Conservation (phyloP, 441 rosid species). For the Populus hybrid region DNA sequence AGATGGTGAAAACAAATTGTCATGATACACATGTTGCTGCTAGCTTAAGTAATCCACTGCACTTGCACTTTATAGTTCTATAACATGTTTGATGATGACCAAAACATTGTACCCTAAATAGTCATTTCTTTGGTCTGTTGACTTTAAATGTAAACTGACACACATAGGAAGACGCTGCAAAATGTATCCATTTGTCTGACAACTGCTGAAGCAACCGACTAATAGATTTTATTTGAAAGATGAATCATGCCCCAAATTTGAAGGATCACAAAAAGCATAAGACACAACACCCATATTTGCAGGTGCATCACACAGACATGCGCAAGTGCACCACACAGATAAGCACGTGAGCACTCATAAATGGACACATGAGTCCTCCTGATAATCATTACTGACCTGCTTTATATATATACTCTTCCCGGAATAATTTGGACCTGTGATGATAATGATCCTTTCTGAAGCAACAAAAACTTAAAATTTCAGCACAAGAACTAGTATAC, state of each 20-base stretch:
- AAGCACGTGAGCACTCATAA: not conserved
- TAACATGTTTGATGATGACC: not conserved
- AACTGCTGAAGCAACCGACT: not conserved
- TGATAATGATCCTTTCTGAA: slow-evolving; percentile 78
- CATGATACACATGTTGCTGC: not conserved
- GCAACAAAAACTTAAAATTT: slow-evolving; percentile 25
- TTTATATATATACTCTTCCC: slow-evolving; percentile 97
- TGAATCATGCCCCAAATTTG: not conserved
- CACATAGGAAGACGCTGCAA: not conserved
- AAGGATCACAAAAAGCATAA: not conserved
- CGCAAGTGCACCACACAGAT: not conserved
- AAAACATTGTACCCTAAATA: not conserved
- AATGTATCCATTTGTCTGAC: not conserved
- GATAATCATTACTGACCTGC: slow-evolving; percentile 50
- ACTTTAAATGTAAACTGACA: not conserved
- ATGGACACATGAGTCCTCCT: not conserved
- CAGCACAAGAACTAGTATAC: slow-evolving; percentile 15
- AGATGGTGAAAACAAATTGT: not conserved
- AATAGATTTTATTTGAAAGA: not conserved
- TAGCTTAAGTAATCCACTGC: not conserved
- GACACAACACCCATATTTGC: not conserved
- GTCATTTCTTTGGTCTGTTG: not conserved
- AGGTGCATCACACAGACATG: not conserved
- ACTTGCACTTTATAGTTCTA: not conserved
- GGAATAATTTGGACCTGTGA: slow-evolving; percentile 97